A percentile compares a stretch with the other conserved stretches of the same genome.
phyloP scores from a whole-genome alignment of 2,329 filamentous ascomycete genomes.

The Davidsoniella eucalypti region DNA sequence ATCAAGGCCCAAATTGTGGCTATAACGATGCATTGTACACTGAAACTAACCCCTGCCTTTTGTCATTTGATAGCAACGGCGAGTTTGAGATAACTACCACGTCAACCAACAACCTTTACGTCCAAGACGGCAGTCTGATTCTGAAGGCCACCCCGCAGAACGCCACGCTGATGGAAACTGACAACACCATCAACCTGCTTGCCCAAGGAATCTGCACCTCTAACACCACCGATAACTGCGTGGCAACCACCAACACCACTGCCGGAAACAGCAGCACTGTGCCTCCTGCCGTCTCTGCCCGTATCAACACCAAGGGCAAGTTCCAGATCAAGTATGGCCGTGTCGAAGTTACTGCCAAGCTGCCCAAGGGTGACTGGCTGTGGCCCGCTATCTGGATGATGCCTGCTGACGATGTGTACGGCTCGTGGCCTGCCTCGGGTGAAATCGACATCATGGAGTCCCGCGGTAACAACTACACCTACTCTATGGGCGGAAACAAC shows the following conservation, averaged over 20 bases:
- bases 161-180: conserved; percentile 42
- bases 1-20: not conserved
- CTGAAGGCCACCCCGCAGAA: conserved; percentile 71
- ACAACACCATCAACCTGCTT: conserved; percentile 53
- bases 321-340: conserved; percentile 64
- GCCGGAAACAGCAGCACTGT: conserved; percentile 54
- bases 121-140: conserved; percentile 50
- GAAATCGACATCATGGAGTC: conserved; percentile 74
- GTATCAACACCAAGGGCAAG: conserved; percentile 57
- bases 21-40: conserved; percentile 8
- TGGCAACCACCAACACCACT: conserved; percentile 57
- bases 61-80: conserved; percentile 41
- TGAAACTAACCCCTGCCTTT: not conserved
- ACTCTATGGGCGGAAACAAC: conserved; percentile 63
- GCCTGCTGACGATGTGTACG: conserved; percentile 55
- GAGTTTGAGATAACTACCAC: conserved; percentile 65
- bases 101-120: conserved; percentile 55
- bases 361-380: conserved; percentile 68
- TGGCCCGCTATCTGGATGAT: conserved; percentile 92
- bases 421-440: conserved; percentile 60
- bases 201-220: conserved; percentile 53
- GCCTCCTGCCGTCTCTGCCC: conserved; percentile 60
- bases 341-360: conserved; percentile 60
- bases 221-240: conserved; percentile 36
- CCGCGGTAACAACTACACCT: conserved; percentile 68